Evolutionary conservation across 1,284 basidiomycete genomes (phyloP).

Genomic region (Mycena citricolor): DNA sequence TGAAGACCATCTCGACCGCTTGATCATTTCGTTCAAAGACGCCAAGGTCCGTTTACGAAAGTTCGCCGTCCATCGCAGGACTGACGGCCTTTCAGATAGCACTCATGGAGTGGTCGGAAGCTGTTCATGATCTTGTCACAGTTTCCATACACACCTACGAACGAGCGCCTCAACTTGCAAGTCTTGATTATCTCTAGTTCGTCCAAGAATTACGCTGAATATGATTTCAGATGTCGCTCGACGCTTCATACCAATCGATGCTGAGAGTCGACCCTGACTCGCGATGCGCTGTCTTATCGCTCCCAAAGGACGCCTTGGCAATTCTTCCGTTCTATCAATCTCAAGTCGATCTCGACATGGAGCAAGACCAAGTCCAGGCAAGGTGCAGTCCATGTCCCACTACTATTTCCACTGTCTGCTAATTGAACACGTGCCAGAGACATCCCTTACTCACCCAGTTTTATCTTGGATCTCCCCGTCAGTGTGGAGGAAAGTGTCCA

Average conservation of each 20-base stretch:
- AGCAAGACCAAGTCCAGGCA: constrained; percentile 62
- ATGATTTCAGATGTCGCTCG: constrained; percentile 58
- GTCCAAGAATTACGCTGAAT: constrained; percentile 6
- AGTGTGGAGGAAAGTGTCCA: constrained; percentile 71
- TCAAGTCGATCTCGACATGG: constrained; percentile 83
- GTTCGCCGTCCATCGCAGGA: constrained; percentile 5
- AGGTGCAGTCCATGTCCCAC: constrained; percentile 48
- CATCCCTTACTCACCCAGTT: constrained; percentile 87
- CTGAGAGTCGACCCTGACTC: constrained; percentile 84
- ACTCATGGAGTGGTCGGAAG: constrained; percentile 91
- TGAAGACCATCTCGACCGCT: constrained; percentile 82
- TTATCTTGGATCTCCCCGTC: constrained; percentile 72
- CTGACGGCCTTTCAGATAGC: too few relatives aligned
- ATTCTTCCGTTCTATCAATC: constrained; percentile 92
- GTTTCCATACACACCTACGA: constrained; percentile 99
- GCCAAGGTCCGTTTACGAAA: constrained; percentile 89
- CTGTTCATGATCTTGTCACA: constrained; percentile 77
- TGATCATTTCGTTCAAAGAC: constrained; percentile 91
- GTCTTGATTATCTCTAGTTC: constrained; percentile 30
- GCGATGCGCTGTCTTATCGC: constrained; percentile 81
- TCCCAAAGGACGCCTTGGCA: constrained; percentile 89
- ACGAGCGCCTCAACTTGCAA: constrained; percentile 84
- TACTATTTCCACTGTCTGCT: too few relatives aligned
- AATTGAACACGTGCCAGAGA: too few relatives aligned
- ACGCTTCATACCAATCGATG: constrained; percentile 66